Conservation (phyloP, 345 rosid genomes). For the Murraya paniculata region DNA sequence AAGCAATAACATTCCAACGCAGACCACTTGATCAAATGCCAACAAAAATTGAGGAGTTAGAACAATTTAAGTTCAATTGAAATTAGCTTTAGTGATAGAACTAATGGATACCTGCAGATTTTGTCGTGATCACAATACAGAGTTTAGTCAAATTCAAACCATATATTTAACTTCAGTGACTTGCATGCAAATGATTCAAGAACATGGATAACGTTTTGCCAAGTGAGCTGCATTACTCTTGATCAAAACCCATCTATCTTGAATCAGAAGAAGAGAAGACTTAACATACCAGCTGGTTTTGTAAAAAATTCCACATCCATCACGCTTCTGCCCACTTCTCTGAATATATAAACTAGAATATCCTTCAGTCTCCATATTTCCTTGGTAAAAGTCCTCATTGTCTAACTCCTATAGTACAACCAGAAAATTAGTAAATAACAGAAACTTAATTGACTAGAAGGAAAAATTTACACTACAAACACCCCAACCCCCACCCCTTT, state of each 20-base stretch:
- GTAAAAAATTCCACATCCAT: constrained; percentile 89
- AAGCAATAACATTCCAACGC: background rate
- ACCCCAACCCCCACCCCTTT: background rate
- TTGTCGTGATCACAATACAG: background rate
- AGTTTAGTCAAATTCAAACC: background rate
- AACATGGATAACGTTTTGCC: background rate
- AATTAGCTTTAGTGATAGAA: background rate
- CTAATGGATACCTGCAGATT: background rate
- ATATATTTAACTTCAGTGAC: background rate
- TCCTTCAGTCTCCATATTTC: constrained; percentile 55
- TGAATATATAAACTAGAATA: constrained; percentile 74
- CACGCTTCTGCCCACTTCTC: constrained; percentile 85
- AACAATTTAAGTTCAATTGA: background rate
- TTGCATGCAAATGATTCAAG: background rate
- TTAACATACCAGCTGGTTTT: constrained; percentile 56
- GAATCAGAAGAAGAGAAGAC: background rate
- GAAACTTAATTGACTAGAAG: background rate
- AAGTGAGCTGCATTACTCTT: background rate
- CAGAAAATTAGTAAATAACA: background rate
- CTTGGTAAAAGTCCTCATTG: constrained; percentile 70
- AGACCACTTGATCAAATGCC: background rate
- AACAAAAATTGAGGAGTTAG: background rate
- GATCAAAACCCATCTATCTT: background rate
- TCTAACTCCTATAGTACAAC: constrained; percentile 67
- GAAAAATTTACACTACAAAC: background rate